Conservation (phyloP, 1,139 yeast species). For the Yamadazyma conglobata region DNA sequence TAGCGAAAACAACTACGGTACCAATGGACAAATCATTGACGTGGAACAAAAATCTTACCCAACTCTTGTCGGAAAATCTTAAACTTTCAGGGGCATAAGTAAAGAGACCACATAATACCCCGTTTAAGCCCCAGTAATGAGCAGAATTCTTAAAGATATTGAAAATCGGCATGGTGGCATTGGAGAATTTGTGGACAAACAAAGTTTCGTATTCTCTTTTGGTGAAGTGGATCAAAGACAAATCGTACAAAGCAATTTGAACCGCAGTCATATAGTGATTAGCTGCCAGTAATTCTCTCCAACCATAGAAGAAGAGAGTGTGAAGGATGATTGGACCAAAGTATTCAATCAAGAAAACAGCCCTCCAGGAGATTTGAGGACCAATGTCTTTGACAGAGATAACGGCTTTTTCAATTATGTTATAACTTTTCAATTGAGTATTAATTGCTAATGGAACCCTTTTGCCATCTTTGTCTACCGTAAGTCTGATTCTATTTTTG, state of each 20-base stretch:
- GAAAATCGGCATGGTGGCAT: conserved; percentile 87
- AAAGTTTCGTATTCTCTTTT: conserved; percentile 89
- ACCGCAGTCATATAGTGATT: conserved; percentile 10
- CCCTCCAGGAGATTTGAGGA: conserved; percentile 88
- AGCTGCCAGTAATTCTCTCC: conserved; percentile 5
- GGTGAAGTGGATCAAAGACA: conserved; percentile 70
- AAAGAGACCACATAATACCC: conserved; percentile 65
- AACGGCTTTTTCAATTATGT: conserved; percentile 24
- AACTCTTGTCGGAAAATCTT: conserved; percentile 9
- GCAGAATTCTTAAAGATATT: conserved; percentile 84
- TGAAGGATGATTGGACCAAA: conserved; percentile 85
- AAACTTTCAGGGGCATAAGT: conserved; percentile 55
- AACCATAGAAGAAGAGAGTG: conserved; percentile 53
- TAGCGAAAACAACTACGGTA: conserved; percentile 5
- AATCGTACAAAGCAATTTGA: conserved; percentile 16
- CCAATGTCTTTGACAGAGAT: conserved; percentile 78
- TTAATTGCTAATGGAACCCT: conserved; percentile 32
- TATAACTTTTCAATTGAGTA: conserved; percentile 31
- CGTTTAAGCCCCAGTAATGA: conserved; percentile 91
- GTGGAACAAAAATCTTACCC: conserved; percentile 9
- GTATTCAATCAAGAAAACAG: conserved; percentile 84
- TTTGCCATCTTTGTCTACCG: conserved; percentile 29
- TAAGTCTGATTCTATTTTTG: conserved; percentile 32
- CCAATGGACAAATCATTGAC: conserved; percentile 9
- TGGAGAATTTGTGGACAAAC: conserved; percentile 78